Evolutionary conservation across 1,139 yeast species (phyloP).

Genomic region (Sugiyamaella xylanicola): DNA sequence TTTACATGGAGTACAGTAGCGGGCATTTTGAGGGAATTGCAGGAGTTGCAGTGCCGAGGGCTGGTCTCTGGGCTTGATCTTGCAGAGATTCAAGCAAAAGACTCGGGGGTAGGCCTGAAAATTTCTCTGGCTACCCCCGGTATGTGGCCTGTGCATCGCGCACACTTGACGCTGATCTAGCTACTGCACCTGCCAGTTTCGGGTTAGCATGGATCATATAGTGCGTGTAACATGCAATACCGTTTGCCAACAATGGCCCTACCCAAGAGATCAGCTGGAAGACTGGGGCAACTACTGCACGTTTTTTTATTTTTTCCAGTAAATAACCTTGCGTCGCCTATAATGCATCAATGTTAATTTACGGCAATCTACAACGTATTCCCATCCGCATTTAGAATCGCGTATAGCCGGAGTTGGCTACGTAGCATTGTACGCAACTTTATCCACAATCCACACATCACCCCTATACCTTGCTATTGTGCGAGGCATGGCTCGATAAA

Average conservation of each 20-base stretch:
- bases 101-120: no score
- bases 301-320: neutral
- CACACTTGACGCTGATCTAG: neutral
- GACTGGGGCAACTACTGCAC: neutral
- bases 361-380: constrained; percentile 5
- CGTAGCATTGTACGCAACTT: neutral
- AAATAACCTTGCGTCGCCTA: constrained; percentile 6
- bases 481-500: neutral
- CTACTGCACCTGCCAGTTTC: neutral
- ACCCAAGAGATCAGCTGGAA: neutral
- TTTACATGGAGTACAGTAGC: no score
- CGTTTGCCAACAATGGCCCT: constrained; percentile 4
- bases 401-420: neutral
- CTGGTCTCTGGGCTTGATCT: no score
- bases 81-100: no score
- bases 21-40: no score
- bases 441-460: neutral
- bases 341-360: neutral
- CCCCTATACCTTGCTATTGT: neutral
- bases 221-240: constrained; percentile 1
- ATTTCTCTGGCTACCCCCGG: neutral
- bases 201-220: neutral
- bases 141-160: neutral
- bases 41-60: no score
- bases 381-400: neutral